Percentiles rank a stretch among this genome's conserved stretches.
Evolutionary conservation across 2,329 filamentous ascomycete genomes (phyloP).

Genomic region (Aureobasidium sp.): DNA sequence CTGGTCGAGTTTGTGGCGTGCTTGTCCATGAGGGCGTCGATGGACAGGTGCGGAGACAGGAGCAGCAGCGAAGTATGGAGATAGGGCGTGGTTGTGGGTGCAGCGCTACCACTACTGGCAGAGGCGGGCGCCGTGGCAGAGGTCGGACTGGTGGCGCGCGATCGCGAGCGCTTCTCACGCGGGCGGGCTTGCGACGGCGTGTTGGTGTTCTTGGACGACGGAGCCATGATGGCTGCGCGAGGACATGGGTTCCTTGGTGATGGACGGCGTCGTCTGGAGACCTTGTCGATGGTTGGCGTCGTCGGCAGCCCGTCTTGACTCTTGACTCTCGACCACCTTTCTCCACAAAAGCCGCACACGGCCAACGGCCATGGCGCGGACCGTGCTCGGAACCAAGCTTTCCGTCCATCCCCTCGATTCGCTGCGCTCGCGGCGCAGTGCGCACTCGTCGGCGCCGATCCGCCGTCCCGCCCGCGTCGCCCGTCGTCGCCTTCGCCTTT

Average conservation of each 20-base stretch:
- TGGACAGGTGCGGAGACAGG: slow-evolving; percentile 49
- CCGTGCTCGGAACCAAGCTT: background rate
- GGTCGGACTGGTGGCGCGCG: slow-evolving; percentile 69
- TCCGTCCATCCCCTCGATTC: background rate
- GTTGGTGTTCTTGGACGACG: slow-evolving; percentile 26
- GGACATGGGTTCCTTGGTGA: background rate
- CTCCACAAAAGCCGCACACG: background rate
- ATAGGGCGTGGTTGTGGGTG: slow-evolving; percentile 53
- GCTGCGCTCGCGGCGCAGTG: too few relatives aligned
- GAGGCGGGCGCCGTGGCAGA: slow-evolving; percentile 33
- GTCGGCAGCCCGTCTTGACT: too few relatives aligned
- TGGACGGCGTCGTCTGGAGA: too few relatives aligned
- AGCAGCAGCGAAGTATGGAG: slow-evolving; percentile 49
- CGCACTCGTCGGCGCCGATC: background rate
- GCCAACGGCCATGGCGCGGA: too few relatives aligned
- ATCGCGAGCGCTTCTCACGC: slow-evolving; percentile 56
- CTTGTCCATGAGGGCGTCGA: slow-evolving; percentile 62
- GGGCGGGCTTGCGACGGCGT: slow-evolving; percentile 22
- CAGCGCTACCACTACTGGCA: slow-evolving; percentile 33
- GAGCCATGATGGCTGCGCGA: slow-evolving; percentile 5
- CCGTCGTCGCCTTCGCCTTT: slow-evolving; percentile 13
- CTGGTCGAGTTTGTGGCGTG: slow-evolving; percentile 44
- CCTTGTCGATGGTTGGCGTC: too few relatives aligned
- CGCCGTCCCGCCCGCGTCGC: background rate
- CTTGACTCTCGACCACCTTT: too few relatives aligned